Evolutionary conservation across 257 asterid genomes (phyloP), one percentile per base, ranked within the genome.

Genomic region (Gentiana macrophylla): DNA sequence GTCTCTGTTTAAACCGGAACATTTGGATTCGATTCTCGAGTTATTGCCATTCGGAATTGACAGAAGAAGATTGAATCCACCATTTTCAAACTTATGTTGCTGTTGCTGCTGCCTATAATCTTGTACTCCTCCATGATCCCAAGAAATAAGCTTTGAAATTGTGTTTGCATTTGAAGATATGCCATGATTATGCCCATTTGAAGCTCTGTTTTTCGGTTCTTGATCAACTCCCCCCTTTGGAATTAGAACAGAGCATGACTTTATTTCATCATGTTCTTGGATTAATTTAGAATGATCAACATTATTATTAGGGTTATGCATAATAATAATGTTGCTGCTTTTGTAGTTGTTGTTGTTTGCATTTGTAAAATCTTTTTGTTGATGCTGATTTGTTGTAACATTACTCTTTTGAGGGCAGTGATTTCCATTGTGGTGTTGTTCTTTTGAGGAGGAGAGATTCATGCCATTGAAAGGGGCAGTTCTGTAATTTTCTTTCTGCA

Each of bases 401-500:
- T 58, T 72, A 24, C 24, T 24, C 24, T 24, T 24, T 47, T 62
- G 76, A 61, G 59, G 74, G 70, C 74, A 59, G 49, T 65, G 64
- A 55, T 70, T 70, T 37, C 59, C 69, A 5, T 70, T 9, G 50
- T 65, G 49, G 24, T 24, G 24, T 24, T 24, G 24, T 13, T 81
- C 89, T 61, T 75, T 67, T 33, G 76, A 56, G 52, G 80, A 45
- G 0, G 68, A 37, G 38, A 54, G 68, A 69, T 72, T 81, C n/a
- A 66, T 52, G 64, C 81, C 86, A 49, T 61, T 49, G 50, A 72
- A 66, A 32, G 81, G 57, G 47, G 77, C 64, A 63, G 76, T 79
- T 9, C 67, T 32, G 67, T 84, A 94, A 13, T 76, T 74, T 52
- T 82, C 94, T 56, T 80, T 86, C 78, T 79, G 94, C 72, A 84